These are phyloP conservation scores for Penicillium mononematosum DNA, from an alignment of 495 filamentous ascomycete species.

Conservation along the genomic window DNA sequence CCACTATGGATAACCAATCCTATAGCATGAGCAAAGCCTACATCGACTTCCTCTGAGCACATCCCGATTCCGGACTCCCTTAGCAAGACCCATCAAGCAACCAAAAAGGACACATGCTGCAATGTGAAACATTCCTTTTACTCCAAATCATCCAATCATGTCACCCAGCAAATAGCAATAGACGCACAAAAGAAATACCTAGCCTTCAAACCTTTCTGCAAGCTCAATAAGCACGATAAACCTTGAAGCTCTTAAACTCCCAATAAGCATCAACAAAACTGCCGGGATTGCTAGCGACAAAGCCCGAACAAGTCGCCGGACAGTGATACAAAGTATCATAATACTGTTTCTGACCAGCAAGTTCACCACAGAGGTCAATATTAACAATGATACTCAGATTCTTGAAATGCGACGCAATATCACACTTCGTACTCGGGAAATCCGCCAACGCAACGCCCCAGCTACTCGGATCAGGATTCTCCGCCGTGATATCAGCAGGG, in stretches of 20 bases:
- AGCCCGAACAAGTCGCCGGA: conserved; percentile 42
- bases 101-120: not conserved
- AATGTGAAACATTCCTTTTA: not conserved
- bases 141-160: not conserved
- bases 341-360: conserved; percentile 33
- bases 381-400: conserved; percentile 55
- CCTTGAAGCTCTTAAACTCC: conserved; percentile 50
- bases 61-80: not conserved
- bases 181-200: not conserved
- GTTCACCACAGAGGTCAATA: conserved; percentile 50
- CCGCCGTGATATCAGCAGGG: conserved; percentile 37
- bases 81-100: not conserved
- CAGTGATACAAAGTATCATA: conserved; percentile 45
- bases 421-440: conserved; percentile 51
- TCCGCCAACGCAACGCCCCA: conserved; percentile 51
- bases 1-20: not conserved
- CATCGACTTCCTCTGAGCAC: not conserved
- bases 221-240: conserved; percentile 34
- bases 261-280: conserved; percentile 48
- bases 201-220: not conserved
- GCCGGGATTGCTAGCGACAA: conserved; percentile 39
- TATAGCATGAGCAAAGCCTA: not conserved
- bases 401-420: conserved; percentile 46
- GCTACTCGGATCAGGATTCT: conserved; percentile 43
- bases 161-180: not conserved